Conservation (phyloP, 2,329 filamentous ascomycete species). For the Talaromyces piceae region DNA sequence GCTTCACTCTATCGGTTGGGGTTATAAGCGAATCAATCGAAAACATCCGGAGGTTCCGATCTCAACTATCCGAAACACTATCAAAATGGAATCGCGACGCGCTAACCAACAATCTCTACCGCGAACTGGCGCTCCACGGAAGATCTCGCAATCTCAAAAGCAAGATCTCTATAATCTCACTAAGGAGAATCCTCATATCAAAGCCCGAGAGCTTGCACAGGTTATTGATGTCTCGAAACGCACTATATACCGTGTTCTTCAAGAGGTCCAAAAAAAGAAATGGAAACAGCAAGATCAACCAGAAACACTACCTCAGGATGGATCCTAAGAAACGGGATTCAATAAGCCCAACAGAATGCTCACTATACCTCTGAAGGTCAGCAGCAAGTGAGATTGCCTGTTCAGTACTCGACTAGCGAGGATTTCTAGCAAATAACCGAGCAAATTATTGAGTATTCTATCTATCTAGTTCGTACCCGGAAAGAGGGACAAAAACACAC, state of each 20-base stretch:
- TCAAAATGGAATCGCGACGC: background rate
- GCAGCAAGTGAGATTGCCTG: background rate
- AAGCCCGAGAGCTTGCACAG: background rate
- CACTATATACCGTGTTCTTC: background rate
- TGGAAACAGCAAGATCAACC: background rate
- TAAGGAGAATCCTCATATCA: background rate
- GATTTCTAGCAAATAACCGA: no score
- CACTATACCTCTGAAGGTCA: background rate
- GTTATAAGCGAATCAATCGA: background rate
- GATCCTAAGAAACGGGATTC: background rate
- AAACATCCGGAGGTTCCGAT: background rate
- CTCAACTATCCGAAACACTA: background rate
- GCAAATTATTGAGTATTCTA: no score
- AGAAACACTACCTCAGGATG: background rate
- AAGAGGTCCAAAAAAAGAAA: background rate
- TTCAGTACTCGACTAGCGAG: no score
- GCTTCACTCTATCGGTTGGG: background rate
- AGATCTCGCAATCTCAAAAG: background rate
- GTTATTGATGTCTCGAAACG: background rate
- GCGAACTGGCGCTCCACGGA: background rate
- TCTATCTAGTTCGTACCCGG: no score
- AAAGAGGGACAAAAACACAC: no score
- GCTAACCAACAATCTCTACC: background rate
- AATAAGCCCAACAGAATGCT: background rate
- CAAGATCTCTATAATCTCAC: background rate